phyloP scores from a whole-genome alignment of 257 asterid genomes.

The Vinca minor region DNA sequence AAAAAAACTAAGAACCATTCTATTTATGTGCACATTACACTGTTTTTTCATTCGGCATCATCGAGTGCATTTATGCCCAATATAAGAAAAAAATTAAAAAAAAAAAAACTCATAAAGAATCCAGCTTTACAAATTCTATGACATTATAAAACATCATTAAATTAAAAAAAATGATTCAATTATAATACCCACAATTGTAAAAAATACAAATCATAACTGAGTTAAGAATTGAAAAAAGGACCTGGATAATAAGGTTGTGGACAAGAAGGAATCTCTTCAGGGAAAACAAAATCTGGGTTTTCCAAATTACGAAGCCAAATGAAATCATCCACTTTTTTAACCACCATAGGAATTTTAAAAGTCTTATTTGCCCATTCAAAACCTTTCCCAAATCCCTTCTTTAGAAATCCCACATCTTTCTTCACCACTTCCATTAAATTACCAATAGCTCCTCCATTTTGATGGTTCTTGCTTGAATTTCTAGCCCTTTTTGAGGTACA shows the following conservation, averaged over 20 bases:
- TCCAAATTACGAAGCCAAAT: constrained; percentile 76
- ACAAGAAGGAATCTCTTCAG: constrained; percentile 41
- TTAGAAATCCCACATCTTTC: constrained; percentile 48
- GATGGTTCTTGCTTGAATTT: constrained; percentile 21
- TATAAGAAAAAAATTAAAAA: no score
- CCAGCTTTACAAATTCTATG: neutral
- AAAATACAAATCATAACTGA: neutral
- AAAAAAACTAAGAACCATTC: no score
- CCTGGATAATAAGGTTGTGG: constrained; percentile 88
- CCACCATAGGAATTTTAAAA: constrained; percentile 46
- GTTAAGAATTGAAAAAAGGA: neutral
- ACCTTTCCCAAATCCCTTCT: constrained; percentile 48
- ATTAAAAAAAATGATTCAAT: neutral
- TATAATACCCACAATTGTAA: neutral
- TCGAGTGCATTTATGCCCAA: no score
- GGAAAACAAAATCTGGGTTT: constrained; percentile 32
- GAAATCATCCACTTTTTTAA: constrained; percentile 57
- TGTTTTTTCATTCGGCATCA: no score
- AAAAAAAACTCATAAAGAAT: no score
- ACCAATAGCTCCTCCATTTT: constrained; percentile 34
- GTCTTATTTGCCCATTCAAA: constrained; percentile 62
- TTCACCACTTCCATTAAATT: constrained; percentile 48
- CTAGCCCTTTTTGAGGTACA: constrained; percentile 10
- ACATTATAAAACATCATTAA: neutral
- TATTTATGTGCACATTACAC: no score